Conservation (phyloP, 2,329 filamentous ascomycete genomes). For the Thielaviopsis ethacetica region DNA sequence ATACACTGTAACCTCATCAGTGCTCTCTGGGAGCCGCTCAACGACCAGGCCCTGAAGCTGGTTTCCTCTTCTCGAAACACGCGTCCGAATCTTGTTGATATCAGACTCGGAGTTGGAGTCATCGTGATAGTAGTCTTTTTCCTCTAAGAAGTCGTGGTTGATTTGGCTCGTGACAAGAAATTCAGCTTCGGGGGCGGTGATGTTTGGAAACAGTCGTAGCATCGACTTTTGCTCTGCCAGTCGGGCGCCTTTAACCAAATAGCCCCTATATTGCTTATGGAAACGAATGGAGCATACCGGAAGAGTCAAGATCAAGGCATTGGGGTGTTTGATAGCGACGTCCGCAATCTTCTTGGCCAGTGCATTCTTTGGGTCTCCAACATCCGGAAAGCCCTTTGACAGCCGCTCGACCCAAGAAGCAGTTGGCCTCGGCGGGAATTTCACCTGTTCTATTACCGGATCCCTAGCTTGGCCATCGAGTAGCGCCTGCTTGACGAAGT, state of each 20-base stretch:
- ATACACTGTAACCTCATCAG: background rate
- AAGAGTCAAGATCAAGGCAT: background rate
- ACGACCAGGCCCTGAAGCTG: background rate
- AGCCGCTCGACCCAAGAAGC: background rate
- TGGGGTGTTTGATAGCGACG: background rate
- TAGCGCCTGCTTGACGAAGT: background rate
- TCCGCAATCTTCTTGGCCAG: background rate
- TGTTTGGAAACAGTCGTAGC: background rate
- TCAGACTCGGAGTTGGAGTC: background rate
- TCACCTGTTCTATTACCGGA: background rate
- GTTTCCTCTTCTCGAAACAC: background rate
- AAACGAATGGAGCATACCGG: background rate
- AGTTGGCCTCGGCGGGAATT: background rate
- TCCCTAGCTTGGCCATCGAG: background rate
- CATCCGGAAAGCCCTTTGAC: background rate
- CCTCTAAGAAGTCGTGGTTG: background rate
- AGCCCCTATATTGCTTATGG: background rate
- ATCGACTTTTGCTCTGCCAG: background rate
- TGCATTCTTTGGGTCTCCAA: background rate
- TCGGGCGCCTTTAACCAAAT: background rate
- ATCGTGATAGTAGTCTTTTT: background rate
- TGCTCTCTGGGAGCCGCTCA: background rate
- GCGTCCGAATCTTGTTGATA: background rate
- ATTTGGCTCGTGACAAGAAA: background rate
- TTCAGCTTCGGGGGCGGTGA: background rate